Conservation (phyloP, 1,139 yeast genomes). For the Komagataea norvegica region DNA sequence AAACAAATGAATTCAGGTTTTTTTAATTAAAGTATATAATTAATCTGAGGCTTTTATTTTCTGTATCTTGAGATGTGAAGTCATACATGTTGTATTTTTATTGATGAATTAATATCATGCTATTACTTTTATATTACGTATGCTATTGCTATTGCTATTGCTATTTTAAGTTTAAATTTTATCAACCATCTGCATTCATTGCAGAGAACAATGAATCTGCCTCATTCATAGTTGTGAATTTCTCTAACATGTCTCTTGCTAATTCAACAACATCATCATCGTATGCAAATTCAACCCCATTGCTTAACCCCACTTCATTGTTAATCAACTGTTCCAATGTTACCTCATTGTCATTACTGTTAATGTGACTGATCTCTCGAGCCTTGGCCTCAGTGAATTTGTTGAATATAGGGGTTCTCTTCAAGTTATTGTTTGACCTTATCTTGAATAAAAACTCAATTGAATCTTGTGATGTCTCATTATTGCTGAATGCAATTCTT, state of each 20-base stretch:
- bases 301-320: slow-evolving; percentile 30
- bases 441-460: slow-evolving; percentile 32
- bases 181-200: slow-evolving; percentile 44
- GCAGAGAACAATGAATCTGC: slow-evolving; percentile 70
- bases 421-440: slow-evolving; percentile 26
- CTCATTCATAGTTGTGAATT: slow-evolving; percentile 69
- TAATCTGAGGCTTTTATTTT: slow-evolving; percentile 8
- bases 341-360: slow-evolving; percentile 1
- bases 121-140: no score
- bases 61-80: not conserved
- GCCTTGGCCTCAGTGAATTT: slow-evolving; percentile 40
- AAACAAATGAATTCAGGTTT: slow-evolving; percentile 1
- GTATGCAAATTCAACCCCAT: slow-evolving; percentile 60
- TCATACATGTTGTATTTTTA: slow-evolving; percentile 2
- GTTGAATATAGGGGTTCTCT: slow-evolving; percentile 36
- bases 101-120: no score
- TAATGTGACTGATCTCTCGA: slow-evolving; percentile 36
- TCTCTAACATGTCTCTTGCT: slow-evolving; percentile 67
- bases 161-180: no score
- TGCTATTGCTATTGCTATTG: no score
- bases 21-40: slow-evolving; percentile 11
- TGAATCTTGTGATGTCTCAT: slow-evolving; percentile 37
- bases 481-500: slow-evolving; percentile 53
- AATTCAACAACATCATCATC: slow-evolving; percentile 61
- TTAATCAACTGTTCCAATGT: slow-evolving; percentile 5